Base-by-base conservation (phyloP, 768 basidiomycete species). In the Leccinum fibrillosum region DNA sequence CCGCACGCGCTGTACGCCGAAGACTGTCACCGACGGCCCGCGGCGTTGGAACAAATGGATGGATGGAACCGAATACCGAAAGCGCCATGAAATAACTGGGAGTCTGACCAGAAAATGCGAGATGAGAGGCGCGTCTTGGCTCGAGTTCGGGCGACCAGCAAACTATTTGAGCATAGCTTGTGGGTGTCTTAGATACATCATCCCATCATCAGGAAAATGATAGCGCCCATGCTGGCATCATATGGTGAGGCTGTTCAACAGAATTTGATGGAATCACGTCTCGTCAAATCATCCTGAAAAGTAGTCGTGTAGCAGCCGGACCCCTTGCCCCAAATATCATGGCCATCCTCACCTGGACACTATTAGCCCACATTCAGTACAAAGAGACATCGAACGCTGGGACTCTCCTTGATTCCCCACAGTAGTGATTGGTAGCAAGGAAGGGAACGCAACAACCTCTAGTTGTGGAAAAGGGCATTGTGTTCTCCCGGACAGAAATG, bases 31-130 rank as follows among this genome's bases (percentile, higher is more conserved):
- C 2, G 44, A 35, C 32, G 45, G 39, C 47, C 56, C 30, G 44
- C 19, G 39, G 11, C 23, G 30, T 56, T 25, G 52, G 44, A 32
- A 50, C 4, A 35, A 55, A 49, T 19, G 61, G 51, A 21, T 34
- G 19, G 37, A 45, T 25, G 7, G 56, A 39, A 42, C 28, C 1
- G 8, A 45, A 19, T 30, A 30, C 17, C 5, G 23, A 44, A 32
- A 11, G 5, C 1, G 54, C 21, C 63, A 65, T 64, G 7, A 44
- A 34, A 13, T 55, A 51, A 53, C 17, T 17, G 12, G 19, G 42
- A 5, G 55, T 53, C 61, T 58, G 44, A 4, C 55, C 64, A 51
- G 53, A 66, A 62, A 57, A 58, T 51, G 50, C 21, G 45, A n/a
- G 48, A 39, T 2, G 52, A 32, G n/a, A 15, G 47, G 34, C 9